Evolutionary conservation across 345 rosid genomes (phyloP), one percentile per base, ranked within the genome.

Genomic region (Alliaria petiolata): DNA sequence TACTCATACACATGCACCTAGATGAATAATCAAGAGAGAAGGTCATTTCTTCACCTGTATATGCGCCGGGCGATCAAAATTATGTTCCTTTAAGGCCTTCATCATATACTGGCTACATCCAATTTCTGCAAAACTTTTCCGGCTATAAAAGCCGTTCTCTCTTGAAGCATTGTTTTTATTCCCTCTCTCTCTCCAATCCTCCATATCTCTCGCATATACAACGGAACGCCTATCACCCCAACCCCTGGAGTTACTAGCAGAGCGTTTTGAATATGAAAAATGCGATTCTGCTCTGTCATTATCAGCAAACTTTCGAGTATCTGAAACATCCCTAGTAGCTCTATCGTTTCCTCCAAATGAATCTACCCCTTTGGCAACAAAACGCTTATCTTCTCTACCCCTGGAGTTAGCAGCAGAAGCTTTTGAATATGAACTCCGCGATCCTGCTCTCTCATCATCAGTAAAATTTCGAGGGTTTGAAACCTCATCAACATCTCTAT

Each of bases 31-130:
- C n/a, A n/a, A n/a, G n/a, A n/a, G n/a, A n/a, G n/a, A n/a, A 28
- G 38, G 16, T 8, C 3, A 22, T 44, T 13, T 47, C 44, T 65
- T 31, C 78, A 93, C 97, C 96, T 93, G 98, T 80, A 91, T 89
- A 50, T 77, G 82, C 7, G 97, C 85, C 53, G 98, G 95, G 65
- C 89, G 89, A 51, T 71, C 47, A 72, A 89, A 87, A 20, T n/a
- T 56, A 15, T 85, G 95, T 28, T 61, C 74, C 75, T 78, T 84
- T 66, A 93, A 84, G 53, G 97, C 85, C 74, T 89, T 82, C 46
- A 84, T 75, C 84, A 93, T 66, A 78, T 64, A 76, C 17, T 87
- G 85, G 69, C 61, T 78, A 84, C 91, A 91, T 59, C 98, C 98
- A 62, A 93, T 56, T 16, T 86, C 92, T 53, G 64, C 65, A 76